These are phyloP conservation scores for Melaleuca quinquenervia DNA, from an alignment of 345 rosid species.

Conservation along the genomic window DNA sequence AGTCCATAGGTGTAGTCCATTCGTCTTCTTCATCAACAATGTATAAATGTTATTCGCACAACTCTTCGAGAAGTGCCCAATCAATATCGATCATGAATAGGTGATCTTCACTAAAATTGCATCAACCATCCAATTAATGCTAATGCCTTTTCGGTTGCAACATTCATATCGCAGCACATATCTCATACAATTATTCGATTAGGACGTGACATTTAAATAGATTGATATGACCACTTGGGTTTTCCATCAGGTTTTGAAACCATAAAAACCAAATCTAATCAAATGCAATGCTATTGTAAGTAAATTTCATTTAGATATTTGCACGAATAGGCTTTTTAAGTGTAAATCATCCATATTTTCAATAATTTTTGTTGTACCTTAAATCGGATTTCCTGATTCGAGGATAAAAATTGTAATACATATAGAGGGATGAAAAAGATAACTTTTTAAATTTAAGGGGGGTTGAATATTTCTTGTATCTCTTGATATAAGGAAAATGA, in stretches of 20 bases:
- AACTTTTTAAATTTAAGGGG: not conserved
- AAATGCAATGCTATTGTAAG: not conserved
- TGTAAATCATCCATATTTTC: not conserved
- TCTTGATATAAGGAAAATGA: not conserved
- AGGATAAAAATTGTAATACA: not conserved
- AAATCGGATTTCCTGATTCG: not conserved
- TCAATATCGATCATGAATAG: not conserved
- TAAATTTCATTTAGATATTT: not conserved
- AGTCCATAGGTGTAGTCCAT: not conserved
- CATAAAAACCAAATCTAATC: not conserved
- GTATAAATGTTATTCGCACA: not conserved
- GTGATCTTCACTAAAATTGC: not conserved
- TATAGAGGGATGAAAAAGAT: not conserved
- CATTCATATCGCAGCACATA: fast-evolving
- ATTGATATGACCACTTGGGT: not conserved
- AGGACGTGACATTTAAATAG: fast-evolving
- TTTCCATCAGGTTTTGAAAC: not conserved
- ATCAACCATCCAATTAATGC: not conserved
- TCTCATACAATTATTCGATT: fast-evolving
- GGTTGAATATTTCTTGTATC: not conserved
- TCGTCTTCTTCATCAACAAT: not conserved
- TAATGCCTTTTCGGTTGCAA: fast-evolving
- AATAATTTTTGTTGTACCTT: not conserved
- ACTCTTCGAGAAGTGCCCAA: not conserved
- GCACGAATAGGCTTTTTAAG: not conserved